These are phyloP conservation scores for Bauhinia variegata DNA, from an alignment of 306 rosid genomes.

Conservation along the genomic window DNA sequence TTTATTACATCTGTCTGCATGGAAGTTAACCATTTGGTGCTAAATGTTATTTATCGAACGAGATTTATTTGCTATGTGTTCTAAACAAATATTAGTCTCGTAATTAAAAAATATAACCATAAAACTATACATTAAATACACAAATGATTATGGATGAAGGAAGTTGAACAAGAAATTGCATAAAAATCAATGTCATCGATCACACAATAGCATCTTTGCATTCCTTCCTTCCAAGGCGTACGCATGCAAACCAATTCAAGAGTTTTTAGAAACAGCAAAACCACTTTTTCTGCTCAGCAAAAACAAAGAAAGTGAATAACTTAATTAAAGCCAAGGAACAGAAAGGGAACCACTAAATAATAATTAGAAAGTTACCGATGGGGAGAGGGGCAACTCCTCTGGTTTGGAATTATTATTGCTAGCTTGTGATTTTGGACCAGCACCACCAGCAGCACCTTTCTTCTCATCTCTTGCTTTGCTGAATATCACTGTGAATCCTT, in stretches of 20 bases:
- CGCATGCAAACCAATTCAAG: not conserved
- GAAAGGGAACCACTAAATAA: too few relatives aligned
- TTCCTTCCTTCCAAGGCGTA: not conserved
- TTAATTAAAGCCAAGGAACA: not conserved
- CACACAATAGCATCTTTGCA: not conserved
- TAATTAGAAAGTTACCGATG: conserved; percentile 34
- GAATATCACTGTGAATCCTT: conserved; percentile 62
- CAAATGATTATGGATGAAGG: too few relatives aligned
- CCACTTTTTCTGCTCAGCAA: conserved; percentile 48
- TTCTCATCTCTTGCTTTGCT: conserved; percentile 61
- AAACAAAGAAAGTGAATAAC: not conserved
- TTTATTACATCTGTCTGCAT: too few relatives aligned
- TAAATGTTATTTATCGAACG: too few relatives aligned
- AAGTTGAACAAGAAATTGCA: too few relatives aligned
- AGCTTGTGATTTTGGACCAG: not conserved
- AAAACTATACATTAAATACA: too few relatives aligned
- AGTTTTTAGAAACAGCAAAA: conserved; percentile 54
- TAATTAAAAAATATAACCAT: too few relatives aligned
- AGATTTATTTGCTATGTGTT: too few relatives aligned
- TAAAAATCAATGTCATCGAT: too few relatives aligned
- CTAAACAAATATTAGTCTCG: too few relatives aligned
- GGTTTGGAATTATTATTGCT: conserved; percentile 29
- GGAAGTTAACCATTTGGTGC: too few relatives aligned
- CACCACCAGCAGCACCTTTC: conserved; percentile 28
- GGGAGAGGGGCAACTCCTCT: not conserved